Base-by-base conservation (phyloP, 2,329 filamentous ascomycete genomes). In the Stemphylium vesicarium region DNA sequence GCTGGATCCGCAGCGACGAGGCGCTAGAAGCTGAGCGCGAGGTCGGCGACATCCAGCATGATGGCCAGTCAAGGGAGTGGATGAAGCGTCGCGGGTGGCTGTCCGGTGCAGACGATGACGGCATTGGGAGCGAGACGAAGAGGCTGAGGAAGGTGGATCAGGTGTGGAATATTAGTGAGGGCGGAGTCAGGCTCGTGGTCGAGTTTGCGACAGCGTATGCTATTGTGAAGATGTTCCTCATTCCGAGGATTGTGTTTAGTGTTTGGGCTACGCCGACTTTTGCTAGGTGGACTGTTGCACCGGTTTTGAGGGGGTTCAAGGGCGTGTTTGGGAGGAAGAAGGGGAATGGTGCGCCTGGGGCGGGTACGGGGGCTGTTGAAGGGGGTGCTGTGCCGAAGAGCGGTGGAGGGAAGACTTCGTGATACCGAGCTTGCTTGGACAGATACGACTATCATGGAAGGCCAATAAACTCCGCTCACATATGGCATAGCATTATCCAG, bases 201-300 rank as follows among this genome's bases (percentile, higher is more conserved):
- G 85, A 88, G 76, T 85, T 98, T 60, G 95, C 91, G 20, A 89
- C 95, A 16, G 93, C 95, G 4, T 99, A 95, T 80, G 90, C 92
- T 0, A 84, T 97, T 59, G 96, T 92, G 1, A 99, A 99, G 78
- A 87, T 86, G 13, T 71, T 98, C 54, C 74, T 99, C 60, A 92
- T 95, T 0, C 68, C 90, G 11, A 84, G 95, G 63, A 84, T 99
- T 57, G 79, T 88, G 22, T 76, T 86, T 6, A 96, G 93, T 77
- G 83, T 96, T 4, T 96, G 90, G 91, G 89, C 85, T 12, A 96
- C 95, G 41, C 95, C 95, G 4, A 96, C 91, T 89, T 96, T 98
- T 81, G 93, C 93, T 26, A 78, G 59, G 46, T 62, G 61, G 59
- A 66, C 69, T 1, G 66, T 75, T 10, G 39, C 68, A 1, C 73